Percentiles rank a stretch among this genome's conserved stretches.
Conservation (phyloP, 2,329 filamentous ascomycete species). For the Coleophoma cylindrospora region DNA sequence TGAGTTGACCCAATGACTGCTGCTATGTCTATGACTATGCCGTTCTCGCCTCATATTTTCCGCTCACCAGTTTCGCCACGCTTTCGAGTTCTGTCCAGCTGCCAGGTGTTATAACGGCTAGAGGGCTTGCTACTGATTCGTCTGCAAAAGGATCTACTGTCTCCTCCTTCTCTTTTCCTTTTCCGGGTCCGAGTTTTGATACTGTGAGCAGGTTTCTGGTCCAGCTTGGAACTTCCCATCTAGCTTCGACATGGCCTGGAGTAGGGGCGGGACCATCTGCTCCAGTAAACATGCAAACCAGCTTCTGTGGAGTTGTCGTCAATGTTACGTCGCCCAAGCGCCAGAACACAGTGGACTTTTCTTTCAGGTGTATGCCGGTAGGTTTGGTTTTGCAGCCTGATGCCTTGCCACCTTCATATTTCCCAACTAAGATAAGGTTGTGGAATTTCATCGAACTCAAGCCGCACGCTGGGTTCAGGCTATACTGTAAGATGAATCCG, state of each 20-base stretch:
- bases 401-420: constrained; percentile 63
- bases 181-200: constrained; percentile 45
- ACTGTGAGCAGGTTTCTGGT: constrained; percentile 62
- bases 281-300: constrained; percentile 74
- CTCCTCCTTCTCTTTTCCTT: constrained; percentile 42
- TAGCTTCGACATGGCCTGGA: constrained; percentile 74
- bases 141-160: constrained; percentile 64
- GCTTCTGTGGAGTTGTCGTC: constrained; percentile 59
- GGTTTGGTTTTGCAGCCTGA: constrained; percentile 72
- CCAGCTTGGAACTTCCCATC: constrained; percentile 61
- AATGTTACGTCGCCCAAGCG: constrained; percentile 70
- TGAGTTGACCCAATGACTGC: too few species aligned
- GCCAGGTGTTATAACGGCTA: constrained; percentile 28
- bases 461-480: constrained; percentile 61
- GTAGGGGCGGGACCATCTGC: constrained; percentile 67
- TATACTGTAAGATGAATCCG: constrained; percentile 81
- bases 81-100: constrained; percentile 65
- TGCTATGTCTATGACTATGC: not conserved
- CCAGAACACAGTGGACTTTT: constrained; percentile 77
- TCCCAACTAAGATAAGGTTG: constrained; percentile 71
- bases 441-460: constrained; percentile 52
- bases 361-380: constrained; percentile 70
- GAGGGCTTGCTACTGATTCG: constrained; percentile 28
- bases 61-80: constrained; percentile 64
- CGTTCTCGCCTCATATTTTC: constrained; percentile 62